phyloP scores from a whole-genome alignment of 441 rosid genomes.

The Raphanus hybrid region DNA sequence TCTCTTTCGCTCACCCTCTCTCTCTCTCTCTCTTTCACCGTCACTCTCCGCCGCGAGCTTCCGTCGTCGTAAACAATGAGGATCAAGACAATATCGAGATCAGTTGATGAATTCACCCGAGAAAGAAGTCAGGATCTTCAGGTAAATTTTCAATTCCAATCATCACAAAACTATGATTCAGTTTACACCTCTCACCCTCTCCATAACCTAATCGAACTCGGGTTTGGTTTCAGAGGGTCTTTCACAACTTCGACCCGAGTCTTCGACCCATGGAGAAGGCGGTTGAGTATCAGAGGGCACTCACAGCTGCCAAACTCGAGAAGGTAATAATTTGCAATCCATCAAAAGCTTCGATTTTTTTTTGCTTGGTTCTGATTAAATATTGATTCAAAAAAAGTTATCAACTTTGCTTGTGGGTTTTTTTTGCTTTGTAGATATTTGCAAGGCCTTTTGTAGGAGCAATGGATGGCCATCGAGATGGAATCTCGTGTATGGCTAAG shows the following conservation, averaged over 20 bases:
- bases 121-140: slow-evolving; percentile 96
- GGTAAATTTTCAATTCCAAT: slow-evolving; percentile 39
- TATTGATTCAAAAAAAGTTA: not conserved
- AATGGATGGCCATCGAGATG: slow-evolving; percentile 94
- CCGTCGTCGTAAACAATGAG: too few relatives aligned
- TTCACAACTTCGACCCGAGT: slow-evolving; percentile 83
- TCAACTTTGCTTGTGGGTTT: not conserved
- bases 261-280: slow-evolving; percentile 92
- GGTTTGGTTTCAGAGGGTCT: slow-evolving; percentile 61
- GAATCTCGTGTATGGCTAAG: slow-evolving; percentile 93
- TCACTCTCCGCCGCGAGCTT: not conserved
- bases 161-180: not conserved
- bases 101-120: slow-evolving; percentile 87
- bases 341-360: not conserved
- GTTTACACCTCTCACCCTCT: not conserved
- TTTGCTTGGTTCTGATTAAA: too few relatives aligned
- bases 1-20: not conserved
- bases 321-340: slow-evolving; percentile 52
- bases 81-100: slow-evolving; percentile 83
- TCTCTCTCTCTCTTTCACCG: not conserved
- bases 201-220: not conserved
- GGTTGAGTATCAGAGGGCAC: slow-evolving; percentile 84
- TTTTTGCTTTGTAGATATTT: slow-evolving; percentile 57
- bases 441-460: slow-evolving; percentile 96
- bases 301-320: slow-evolving; percentile 88